phyloP scores from a whole-genome alignment of 169 alveolate genomes.

The Cytauxzoon felis region DNA sequence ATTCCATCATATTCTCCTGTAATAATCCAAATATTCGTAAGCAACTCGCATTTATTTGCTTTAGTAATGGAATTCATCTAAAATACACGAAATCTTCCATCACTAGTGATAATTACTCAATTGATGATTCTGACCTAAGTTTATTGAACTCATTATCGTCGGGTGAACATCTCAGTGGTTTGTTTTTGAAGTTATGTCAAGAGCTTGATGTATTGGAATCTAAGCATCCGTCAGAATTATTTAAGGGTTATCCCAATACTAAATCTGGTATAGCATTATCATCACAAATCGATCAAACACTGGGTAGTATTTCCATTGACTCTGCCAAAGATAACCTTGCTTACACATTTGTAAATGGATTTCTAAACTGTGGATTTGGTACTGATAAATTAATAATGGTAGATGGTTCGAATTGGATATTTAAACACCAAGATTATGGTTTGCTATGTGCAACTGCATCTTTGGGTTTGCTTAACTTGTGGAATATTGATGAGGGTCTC shows the following conservation, averaged over 20 bases:
- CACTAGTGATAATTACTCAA: too few relatives aligned
- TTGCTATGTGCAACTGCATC: constrained; percentile 93
- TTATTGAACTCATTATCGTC: constrained; percentile 74
- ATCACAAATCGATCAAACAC: constrained; percentile 83
- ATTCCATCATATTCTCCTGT: constrained; percentile 22
- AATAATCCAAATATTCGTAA: constrained; percentile 11
- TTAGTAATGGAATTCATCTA: constrained; percentile 35
- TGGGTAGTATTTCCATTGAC: constrained; percentile 78
- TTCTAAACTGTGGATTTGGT: constrained; percentile 97
- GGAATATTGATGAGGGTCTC: constrained; percentile 98
- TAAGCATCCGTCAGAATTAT: constrained; percentile 90
- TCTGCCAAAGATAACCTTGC: constrained; percentile 94
- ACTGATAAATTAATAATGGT: constrained; percentile 86
- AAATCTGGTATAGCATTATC: constrained; percentile 7
- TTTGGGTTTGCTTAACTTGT: constrained; percentile 90
- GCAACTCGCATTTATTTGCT: constrained; percentile 48
- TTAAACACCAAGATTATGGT: constrained; percentile 92
- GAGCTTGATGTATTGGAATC: constrained; percentile 94
- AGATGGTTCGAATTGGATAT: constrained; percentile 87
- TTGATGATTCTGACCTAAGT: constrained; percentile 44
- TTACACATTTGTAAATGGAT: constrained; percentile 95
- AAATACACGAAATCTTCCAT: constrained; percentile 16
- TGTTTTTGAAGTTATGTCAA: constrained; percentile 84
- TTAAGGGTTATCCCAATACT: constrained; percentile 70
- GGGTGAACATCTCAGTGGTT: constrained; percentile 80